Evolutionary conservation across 78 protist genomes (phyloP).

Genomic region (Dictyostelium purpureum): DNA sequence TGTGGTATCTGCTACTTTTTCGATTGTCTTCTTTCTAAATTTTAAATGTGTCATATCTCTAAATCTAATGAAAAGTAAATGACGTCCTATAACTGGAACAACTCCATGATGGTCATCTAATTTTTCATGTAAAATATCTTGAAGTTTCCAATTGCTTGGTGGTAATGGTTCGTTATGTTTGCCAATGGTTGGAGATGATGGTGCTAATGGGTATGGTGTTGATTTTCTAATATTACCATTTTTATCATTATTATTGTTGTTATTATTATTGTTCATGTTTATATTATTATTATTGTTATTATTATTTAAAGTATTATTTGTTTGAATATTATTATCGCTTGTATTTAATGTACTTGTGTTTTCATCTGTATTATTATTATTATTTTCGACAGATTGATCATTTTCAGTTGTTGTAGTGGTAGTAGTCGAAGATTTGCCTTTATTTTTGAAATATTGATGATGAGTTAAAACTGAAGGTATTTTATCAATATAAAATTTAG

Average conservation of each 20-base stretch:
- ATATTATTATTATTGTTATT: background rate
- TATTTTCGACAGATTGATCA: background rate
- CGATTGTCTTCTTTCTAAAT: conserved; percentile 58
- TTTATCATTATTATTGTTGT: background rate
- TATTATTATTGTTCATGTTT: background rate
- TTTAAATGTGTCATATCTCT: conserved; percentile 73
- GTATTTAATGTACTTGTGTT: background rate
- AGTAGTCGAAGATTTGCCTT: background rate
- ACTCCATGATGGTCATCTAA: background rate
- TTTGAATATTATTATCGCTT: background rate
- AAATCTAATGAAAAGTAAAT: conserved; percentile 62
- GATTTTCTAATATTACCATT: background rate
- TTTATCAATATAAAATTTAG: conserved; percentile 52
- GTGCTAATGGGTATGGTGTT: conserved; percentile 7
- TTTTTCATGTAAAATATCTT: conserved; percentile 43
- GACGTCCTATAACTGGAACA: conserved; percentile 43
- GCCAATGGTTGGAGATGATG: background rate
- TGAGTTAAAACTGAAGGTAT: conserved; percentile 1
- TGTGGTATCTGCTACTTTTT: conserved; percentile 43
- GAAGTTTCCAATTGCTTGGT: conserved; percentile 34
- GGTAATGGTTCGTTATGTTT: background rate
- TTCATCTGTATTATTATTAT: background rate
- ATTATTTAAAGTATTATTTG: background rate
- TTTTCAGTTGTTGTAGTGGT: conserved; percentile 8
- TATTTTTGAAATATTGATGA: background rate